Evolutionary conservation across 495 filamentous ascomycete species (phyloP).

Genomic region (Melanomma pulvis-pyrius): DNA sequence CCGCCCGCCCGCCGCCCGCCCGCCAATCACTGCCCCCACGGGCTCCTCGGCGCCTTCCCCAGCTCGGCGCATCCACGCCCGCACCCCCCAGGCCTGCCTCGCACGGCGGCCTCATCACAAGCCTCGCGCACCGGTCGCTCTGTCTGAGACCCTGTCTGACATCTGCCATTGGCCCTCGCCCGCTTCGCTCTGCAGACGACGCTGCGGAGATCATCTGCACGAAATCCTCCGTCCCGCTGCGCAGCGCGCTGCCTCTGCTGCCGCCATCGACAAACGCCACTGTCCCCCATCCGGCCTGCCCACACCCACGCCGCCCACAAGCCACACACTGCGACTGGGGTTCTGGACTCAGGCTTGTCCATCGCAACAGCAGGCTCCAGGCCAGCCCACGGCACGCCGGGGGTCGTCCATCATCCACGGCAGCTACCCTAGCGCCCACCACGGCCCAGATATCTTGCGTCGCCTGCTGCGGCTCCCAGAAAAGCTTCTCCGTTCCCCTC

Average conservation of each 20-base stretch:
- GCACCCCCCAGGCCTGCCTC: background rate
- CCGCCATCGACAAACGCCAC: constrained; percentile 16
- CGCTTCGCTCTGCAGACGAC: constrained; percentile 41
- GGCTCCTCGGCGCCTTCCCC: constrained; percentile 11
- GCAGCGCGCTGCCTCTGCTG: constrained; percentile 13
- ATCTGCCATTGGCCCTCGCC: constrained; percentile 60
- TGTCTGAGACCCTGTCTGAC: constrained; percentile 47
- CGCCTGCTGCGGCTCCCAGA: constrained; percentile 38
- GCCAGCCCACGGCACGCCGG: constrained; percentile 1
- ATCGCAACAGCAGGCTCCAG: background rate
- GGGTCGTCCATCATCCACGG: constrained; percentile 21
- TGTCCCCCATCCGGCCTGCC: constrained; percentile 11
- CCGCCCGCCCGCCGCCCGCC: constrained; percentile 6
- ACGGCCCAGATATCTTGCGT: constrained; percentile 33
- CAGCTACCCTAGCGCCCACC: constrained; percentile 19
- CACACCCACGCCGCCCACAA: constrained; percentile 24
- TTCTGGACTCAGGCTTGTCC: background rate
- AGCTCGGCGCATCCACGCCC: constrained; percentile 1
- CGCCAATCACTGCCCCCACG: constrained; percentile 30
- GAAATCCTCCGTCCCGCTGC: constrained; percentile 47
- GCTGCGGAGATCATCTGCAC: constrained; percentile 62
- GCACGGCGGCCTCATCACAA: constrained; percentile 38
- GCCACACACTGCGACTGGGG: constrained; percentile 26
- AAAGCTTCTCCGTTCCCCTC: constrained; percentile 27
- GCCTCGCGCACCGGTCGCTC: constrained; percentile 37